Evolutionary conservation across 768 basidiomycete species (phyloP), one percentile per base, ranked within the genome.

Genomic region (Ramaria sp.): DNA sequence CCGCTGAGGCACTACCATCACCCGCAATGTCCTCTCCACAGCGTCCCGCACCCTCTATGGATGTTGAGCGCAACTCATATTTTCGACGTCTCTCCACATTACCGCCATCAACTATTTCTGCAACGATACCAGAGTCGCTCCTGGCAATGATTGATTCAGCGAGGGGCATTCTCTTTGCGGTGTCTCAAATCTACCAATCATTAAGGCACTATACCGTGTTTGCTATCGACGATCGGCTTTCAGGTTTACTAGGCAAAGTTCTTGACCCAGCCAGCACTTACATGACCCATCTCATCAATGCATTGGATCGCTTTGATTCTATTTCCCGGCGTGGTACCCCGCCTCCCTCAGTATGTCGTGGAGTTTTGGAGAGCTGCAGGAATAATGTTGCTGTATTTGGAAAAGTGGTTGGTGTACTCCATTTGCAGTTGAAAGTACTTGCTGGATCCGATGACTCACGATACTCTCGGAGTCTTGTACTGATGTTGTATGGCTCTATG

Each of bases 281-380:
- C 62, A 88, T 96, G 77, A 74, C 78, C 55, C 81, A 82, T 58
- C 74, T 98, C 8, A 94, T 97, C 66, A 81, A 82, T 55, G 82
- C 89, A 1, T 77, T 98, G 52, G 95, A 97, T 65, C 82, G 83
- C 5, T 98, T 98, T 66, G 95, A 99, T 66, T 75, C 82, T 7
- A 76, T 82, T 61, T 84, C 86, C 58, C 78, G 83, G 52, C 79
- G 78, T 61, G 72, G 74, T 10, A 66, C 78, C 2, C 93, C 94
- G 5, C 75, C 88, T 1, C 77, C 85, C 3, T 64, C 73, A 3
- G 73, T 88, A 12, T 93, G 94, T 61, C 78, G 86, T 39, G 77
- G 73, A 10, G 78, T 99, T 32, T 71, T 95, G 18, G 86, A 91
- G 65, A 81, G 78, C 45, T 93, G 93, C 62, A 79, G 83, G 58